phyloP scores from a whole-genome alignment of 2,329 filamentous ascomycete species.

The Phyllosticta citribraziliensis region DNA sequence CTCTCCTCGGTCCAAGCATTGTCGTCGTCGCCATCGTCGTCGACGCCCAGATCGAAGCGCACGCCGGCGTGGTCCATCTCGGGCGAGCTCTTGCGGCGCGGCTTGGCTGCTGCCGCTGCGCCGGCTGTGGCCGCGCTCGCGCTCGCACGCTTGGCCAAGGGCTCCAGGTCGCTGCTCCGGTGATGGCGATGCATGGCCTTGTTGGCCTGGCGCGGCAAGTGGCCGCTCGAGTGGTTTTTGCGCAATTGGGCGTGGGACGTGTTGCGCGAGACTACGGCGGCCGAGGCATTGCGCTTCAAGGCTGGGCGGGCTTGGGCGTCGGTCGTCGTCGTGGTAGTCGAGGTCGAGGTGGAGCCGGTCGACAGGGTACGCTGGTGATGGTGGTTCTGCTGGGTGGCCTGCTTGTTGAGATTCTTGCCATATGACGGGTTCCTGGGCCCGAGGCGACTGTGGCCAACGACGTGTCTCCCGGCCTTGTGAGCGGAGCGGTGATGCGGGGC shows the following conservation, averaged over 20 bases:
- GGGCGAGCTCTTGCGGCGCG: constrained; percentile 22
- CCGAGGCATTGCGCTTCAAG: constrained; percentile 35
- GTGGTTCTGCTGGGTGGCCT: constrained; percentile 23
- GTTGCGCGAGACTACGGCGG: constrained; percentile 28
- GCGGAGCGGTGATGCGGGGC: constrained; percentile 13
- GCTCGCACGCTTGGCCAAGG: constrained; percentile 17
- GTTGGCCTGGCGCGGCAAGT: constrained; percentile 32
- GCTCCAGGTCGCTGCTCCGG: constrained; percentile 13
- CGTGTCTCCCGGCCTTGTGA: constrained; percentile 29
- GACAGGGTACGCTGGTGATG: constrained; percentile 30
- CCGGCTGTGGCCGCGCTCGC: neutral
- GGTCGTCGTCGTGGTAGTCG: constrained; percentile 14
- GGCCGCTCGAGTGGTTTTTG: constrained; percentile 37
- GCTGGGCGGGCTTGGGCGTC: constrained; percentile 28
- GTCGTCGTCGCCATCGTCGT: constrained; percentile 24
- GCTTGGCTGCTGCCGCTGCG: constrained; percentile 15
- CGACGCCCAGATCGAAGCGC: constrained; percentile 31
- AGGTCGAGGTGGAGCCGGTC: constrained; percentile 21
- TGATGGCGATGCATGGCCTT: constrained; percentile 29
- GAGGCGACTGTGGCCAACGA: constrained; percentile 30
- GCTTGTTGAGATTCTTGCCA: constrained; percentile 34
- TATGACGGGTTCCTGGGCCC: constrained; percentile 28
- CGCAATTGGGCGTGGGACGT: constrained; percentile 25
- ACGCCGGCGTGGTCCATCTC: constrained; percentile 27
- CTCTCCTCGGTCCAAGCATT: constrained; percentile 33